A percentile compares a stretch with the other conserved stretches of the same genome.
These are phyloP conservation scores for Penicillium psychrofluorescens DNA, from an alignment of 495 filamentous ascomycete species.

Conservation along the genomic window DNA sequence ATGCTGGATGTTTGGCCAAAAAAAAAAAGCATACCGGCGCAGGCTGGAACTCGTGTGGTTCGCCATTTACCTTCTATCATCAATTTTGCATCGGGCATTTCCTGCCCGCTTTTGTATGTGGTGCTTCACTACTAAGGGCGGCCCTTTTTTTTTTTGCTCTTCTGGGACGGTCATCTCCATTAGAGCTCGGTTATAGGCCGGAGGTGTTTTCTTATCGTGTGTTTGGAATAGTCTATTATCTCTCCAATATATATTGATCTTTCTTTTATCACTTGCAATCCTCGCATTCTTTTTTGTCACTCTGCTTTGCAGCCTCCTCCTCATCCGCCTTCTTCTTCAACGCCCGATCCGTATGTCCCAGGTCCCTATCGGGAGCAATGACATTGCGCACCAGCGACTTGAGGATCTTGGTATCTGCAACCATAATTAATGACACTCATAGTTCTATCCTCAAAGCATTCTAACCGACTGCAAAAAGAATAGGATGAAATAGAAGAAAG, in stretches of 20 bases:
- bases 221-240: neutral
- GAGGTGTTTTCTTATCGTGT: conserved; percentile 9
- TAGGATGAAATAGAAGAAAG: neutral
- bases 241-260: neutral
- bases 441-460: neutral
- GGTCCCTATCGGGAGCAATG: conserved; percentile 64
- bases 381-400: conserved; percentile 82
- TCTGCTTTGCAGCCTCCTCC: conserved; percentile 7
- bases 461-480: conserved; percentile 4
- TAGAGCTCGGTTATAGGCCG: conserved; percentile 7
- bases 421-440: neutral
- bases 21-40: conserved; percentile 1
- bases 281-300: conserved; percentile 28
- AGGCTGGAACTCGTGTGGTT: neutral
- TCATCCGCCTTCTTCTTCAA: conserved; percentile 20
- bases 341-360: conserved; percentile 75
- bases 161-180: conserved; percentile 6
- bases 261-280: conserved; percentile 27
- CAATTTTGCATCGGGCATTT: conserved; percentile 10
- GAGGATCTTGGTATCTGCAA: conserved; percentile 72
- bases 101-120: conserved; percentile 3
- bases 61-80: neutral
- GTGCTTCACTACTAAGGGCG: conserved; percentile 1
- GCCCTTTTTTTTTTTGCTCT: conserved; percentile 3
- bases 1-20: neutral